Evolutionary conservation across 1,284 basidiomycete species (phyloP), one percentile per base, ranked within the genome.

Genomic region (Ganoderma meredithae): DNA sequence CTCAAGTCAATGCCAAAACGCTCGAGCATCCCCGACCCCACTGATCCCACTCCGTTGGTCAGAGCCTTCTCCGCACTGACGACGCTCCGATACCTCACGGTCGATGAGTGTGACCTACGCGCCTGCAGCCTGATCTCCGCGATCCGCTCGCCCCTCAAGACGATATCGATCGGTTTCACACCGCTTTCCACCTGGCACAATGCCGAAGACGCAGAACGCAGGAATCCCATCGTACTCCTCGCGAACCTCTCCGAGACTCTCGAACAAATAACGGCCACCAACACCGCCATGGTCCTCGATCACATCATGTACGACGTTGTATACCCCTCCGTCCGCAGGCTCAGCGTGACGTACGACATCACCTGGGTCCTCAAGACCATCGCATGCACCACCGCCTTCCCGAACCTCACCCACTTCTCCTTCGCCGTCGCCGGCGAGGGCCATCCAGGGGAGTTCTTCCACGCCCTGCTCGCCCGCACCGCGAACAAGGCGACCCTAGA

Each of bases 141-240:
- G 10, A 49, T 66, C 31, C 55, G 47, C 8, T 52, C 66, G 5
- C 27, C 58, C 15, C 69, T 72, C 12, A 25, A 19, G 19, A 61
- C 68, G 12, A 65, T 53, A 25, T 33, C 60, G 15, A 60, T 72
- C 56, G 27, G 12, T 15, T 56, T 68, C 52, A 56, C 56, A n/a
- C 40, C 56, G 0, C 33, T 60, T 8, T 39, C 49, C 5, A 22
- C 61, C 19, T 69, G 67, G 67, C 41, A 58, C 22, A 25, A 9
- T 6, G 9, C 47, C 3, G 40, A 47, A 33, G 41, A 62, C 41
- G 39, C 49, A 3, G 62, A 65, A 47, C 36, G 41, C 1, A 59
- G 59, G 1, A 71, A 71, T 52, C 71, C 71, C 13, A 64, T 71
- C 61, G 53, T 68, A 17, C 60, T 56, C 47, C 66, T 71, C 19